Base-by-base conservation (phyloP, 192 early-diverging fungal species). In the Gonapodya prolifera region DNA sequence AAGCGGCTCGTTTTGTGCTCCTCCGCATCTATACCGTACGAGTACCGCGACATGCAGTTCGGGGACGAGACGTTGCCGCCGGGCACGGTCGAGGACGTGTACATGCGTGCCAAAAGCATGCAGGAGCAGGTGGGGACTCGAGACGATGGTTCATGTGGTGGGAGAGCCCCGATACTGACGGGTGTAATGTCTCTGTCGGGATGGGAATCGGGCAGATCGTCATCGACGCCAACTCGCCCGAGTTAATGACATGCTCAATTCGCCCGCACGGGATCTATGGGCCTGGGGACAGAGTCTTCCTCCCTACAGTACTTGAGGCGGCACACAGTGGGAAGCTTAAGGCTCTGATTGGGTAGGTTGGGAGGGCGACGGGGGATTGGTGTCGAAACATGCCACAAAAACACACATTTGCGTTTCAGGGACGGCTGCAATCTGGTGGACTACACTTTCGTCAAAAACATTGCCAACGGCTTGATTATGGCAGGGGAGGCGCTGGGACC, bases 251-350 rank as follows among this genome's bases (percentile, higher is more conserved):
- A 23, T 61, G 45, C 45, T 61, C 45, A 23, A 23, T 61, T 23
- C 45, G 71, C 71, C 71, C 71, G 71, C 71, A 73, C 71, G 8
- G 29, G 71, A 32, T 73, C 16, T 73, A 32, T 8, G 71, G 71
- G 8, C 71, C 71, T 13, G 28, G 71, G 71, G 71, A 73, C 71
- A 30, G 32, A 8, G 28, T 73, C 18, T 73, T 73, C 71, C 16
- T 73, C 8, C 28, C 18, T 29, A 32, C 71, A 29, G 28, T 73
- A 18, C 18, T 73, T 2, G 71, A 73, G 71, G 71, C 71, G 28
- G 71, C 71, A 18, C 28, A 32, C 31, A 30, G 28, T 32, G 71
- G 71, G 28, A 18, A 32, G 71, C 71, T 73, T 2, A 8, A 8
- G 28, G 71, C 29, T 2, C 23, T 61, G 8, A 61, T 61, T 23